These are phyloP conservation scores for Camptophora hylomeconis DNA, from an alignment of 2,329 filamentous ascomycete genomes.

Conservation along the genomic window DNA sequence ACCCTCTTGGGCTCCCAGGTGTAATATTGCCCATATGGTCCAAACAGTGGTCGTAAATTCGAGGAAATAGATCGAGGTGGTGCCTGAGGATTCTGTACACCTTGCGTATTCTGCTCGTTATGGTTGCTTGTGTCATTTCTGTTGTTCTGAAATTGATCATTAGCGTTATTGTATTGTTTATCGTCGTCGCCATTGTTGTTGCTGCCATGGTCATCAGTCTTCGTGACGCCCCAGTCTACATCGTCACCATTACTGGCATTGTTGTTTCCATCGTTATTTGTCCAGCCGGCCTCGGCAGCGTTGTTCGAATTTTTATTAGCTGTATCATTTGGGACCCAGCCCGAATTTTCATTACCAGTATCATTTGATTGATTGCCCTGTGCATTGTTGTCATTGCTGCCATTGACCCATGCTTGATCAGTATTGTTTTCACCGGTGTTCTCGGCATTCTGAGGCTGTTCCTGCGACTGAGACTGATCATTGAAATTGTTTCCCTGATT, in stretches of 20 bases:
- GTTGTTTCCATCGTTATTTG: slow-evolving; percentile 4
- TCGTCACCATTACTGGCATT: slow-evolving; percentile 1
- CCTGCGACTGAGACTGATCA: too few species aligned
- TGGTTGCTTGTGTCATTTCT: slow-evolving; percentile 1
- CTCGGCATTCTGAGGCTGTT: too few species aligned
- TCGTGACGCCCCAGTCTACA: slow-evolving; percentile 2
- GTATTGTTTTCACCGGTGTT: too few species aligned
- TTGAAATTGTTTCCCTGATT: too few species aligned
- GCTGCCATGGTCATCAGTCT: slow-evolving; percentile 4
- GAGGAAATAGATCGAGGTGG: neutral
- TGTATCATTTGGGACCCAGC: too few species aligned
- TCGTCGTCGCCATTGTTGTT: slow-evolving; percentile 4
- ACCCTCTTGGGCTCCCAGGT: slow-evolving; percentile 1
- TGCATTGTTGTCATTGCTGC: too few species aligned
- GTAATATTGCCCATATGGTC: slow-evolving; percentile 16
- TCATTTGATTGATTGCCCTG: too few species aligned
- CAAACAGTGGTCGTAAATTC: slow-evolving; percentile 11
- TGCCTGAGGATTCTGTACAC: neutral
- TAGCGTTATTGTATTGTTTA: slow-evolving; percentile 1
- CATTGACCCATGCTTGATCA: too few species aligned
- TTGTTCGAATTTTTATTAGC: slow-evolving; percentile 4
- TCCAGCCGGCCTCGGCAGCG: neutral
- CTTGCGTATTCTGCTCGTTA: neutral
- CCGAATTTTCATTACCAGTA: too few species aligned
- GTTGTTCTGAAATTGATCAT: slow-evolving; percentile 4